A percentile compares a stretch with the other conserved stretches of the same genome.
phyloP scores from a whole-genome alignment of 148 eudicot species.

The Arbutus unedo region DNA sequence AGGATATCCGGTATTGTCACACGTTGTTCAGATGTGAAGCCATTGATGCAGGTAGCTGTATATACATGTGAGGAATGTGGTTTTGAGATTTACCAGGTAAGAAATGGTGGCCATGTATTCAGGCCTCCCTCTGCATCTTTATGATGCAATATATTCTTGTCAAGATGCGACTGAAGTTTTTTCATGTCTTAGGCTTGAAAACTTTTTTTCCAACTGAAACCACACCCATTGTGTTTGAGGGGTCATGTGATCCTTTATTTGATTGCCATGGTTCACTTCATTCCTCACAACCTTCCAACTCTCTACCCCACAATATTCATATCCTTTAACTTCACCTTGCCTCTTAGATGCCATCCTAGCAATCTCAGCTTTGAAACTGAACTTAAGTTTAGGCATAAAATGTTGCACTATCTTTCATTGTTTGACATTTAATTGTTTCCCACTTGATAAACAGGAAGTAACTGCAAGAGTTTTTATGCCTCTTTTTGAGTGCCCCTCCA shows the following conservation, averaged over 20 bases:
- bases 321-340: background rate
- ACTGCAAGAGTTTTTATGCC: conserved; percentile 97
- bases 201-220: background rate
- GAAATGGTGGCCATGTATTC: background rate
- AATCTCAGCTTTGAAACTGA: background rate
- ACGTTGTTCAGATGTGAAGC: conserved; percentile 98
- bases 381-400: too few relatives aligned
- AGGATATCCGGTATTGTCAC: conserved; percentile 93
- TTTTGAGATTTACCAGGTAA: conserved; percentile 96
- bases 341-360: background rate
- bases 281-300: background rate
- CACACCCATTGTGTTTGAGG: background rate
- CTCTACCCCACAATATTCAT: background rate
- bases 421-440: conserved; percentile 1
- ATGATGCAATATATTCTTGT: background rate
- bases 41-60: conserved; percentile 97
- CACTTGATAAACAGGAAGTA: conserved; percentile 62
- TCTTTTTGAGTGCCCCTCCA: conserved; percentile 89
- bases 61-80: conserved; percentile 99
- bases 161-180: background rate
- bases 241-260: background rate
- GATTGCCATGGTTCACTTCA: background rate
- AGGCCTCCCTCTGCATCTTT: background rate
- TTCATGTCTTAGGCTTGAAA: background rate
- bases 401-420: background rate